phyloP scores from a whole-genome alignment of 495 filamentous ascomycete species.

The Aspergillus ostianus region DNA sequence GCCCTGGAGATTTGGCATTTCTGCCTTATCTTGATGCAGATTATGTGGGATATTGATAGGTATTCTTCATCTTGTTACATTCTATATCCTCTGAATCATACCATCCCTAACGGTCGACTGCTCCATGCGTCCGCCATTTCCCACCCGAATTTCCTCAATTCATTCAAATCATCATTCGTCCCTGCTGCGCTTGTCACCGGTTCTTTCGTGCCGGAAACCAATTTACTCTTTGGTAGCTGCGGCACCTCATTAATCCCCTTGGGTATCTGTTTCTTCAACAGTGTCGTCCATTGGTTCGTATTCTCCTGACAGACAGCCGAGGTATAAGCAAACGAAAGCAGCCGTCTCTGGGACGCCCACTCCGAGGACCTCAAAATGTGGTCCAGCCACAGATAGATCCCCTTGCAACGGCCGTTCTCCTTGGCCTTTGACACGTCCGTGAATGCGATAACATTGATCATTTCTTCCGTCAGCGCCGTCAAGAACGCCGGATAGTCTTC shows the following conservation, averaged over 20 bases:
- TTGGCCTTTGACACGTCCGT: slow-evolving; percentile 15
- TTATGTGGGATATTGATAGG: background rate
- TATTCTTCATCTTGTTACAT: slow-evolving; percentile 6
- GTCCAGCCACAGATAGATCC: slow-evolving; percentile 40
- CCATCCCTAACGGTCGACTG: slow-evolving; percentile 35
- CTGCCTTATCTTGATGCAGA: background rate
- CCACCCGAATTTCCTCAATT: slow-evolving; percentile 35
- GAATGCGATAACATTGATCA: slow-evolving; percentile 35
- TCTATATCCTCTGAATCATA: slow-evolving; percentile 14
- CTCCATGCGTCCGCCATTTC: slow-evolving; percentile 32
- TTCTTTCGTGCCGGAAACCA: too few relatives aligned
- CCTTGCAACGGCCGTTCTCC: slow-evolving; percentile 27
- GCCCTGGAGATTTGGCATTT: background rate
- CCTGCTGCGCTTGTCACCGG: background rate
- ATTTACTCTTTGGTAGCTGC: background rate
- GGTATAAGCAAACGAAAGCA: slow-evolving; percentile 36
- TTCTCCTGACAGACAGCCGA: slow-evolving; percentile 31
- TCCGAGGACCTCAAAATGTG: slow-evolving; percentile 36
- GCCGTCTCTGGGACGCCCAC: slow-evolving; percentile 29
- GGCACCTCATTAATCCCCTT: slow-evolving; percentile 8
- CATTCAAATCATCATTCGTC: slow-evolving; percentile 20
- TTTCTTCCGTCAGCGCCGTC: slow-evolving; percentile 33
- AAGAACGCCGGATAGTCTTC: slow-evolving; percentile 32
- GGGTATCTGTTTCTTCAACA: slow-evolving; percentile 22
- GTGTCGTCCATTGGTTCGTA: slow-evolving; percentile 33